Base-by-base conservation (phyloP, 2,329 filamentous ascomycete species). In the Metarhizium humberi region DNA sequence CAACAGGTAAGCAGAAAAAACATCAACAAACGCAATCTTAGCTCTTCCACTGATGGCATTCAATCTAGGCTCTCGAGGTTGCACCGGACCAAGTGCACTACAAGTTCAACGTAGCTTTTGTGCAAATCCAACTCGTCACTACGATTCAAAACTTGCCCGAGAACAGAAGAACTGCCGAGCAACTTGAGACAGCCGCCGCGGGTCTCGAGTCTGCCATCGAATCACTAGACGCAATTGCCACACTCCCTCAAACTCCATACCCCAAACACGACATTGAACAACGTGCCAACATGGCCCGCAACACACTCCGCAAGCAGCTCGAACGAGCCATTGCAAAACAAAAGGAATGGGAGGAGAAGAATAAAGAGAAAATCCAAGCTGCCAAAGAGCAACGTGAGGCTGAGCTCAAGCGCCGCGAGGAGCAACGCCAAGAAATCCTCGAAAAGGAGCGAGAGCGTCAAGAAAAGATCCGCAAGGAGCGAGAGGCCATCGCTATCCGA, bases 21-120 rank as follows among this genome's bases (percentile, higher is more conserved):
- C 18, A 18, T 50, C 10, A 58, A 51, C 32, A 43, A 51, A n/a
- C 18, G 50, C 46, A 20, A 29, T 42, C 25, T 13, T 20, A 34
- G 34, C 7, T 36, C 43, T n/a, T 13, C 7, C 11, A 34, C 14
- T 40, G 20, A 25, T 8, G n/a, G 18, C 30, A 40, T 6, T 7
- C 45, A 48, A 48, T 16, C 20, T 18, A 87, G 81, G 90, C 92
- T 30, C 81, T 95, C 18, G 81, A 84, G 55, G 81, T 88, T 54
- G 85, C 88, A 1, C 88, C 91, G 0, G 88, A 94, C 4, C 90
- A 95, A 64, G 79, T 92, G 34, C 90, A 96, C 71, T 90, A 94
- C 70, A 90, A 94, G 69, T 99, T 99, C 80, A 99, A 99, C 66
- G 89, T 99, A 32, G 94, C 94, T 0, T 99, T 96, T 66, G 90